Conservation (phyloP, 768 basidiomycete species). For the Suillus decipiens region DNA sequence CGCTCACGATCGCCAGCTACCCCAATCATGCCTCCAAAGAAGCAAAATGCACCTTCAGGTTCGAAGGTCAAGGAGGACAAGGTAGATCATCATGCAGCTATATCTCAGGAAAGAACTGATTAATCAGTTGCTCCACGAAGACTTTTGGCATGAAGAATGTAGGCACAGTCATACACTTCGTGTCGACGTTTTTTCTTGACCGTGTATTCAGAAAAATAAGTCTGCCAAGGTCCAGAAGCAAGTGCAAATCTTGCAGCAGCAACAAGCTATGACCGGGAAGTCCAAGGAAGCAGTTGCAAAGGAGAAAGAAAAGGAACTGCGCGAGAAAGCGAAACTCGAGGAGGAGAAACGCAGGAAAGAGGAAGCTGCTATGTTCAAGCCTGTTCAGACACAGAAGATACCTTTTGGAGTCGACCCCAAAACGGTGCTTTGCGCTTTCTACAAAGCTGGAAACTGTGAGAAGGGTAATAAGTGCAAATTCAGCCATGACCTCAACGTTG, state of each 20-base stretch:
- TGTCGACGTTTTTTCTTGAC: constrained; percentile 8
- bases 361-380: constrained; percentile 80
- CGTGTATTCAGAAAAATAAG: constrained; percentile 79
- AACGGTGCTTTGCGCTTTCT: constrained; percentile 89
- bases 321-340: constrained; percentile 73
- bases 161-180: constrained; percentile 28
- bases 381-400: constrained; percentile 80
- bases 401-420: constrained; percentile 97
- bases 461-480: constrained; percentile 98
- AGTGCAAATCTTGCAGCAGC: constrained; percentile 77
- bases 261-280: constrained; percentile 74
- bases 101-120: constrained; percentile 26
- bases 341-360: constrained; percentile 86
- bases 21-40: constrained; percentile 76
- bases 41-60: constrained; percentile 54
- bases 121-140: constrained; percentile 43
- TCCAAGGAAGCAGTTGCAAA: constrained; percentile 79
- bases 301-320: constrained; percentile 79
- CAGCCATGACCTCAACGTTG: constrained; percentile 89
- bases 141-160: constrained; percentile 92
- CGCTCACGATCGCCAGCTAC: neutral
- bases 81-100: constrained; percentile 42
- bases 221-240: constrained; percentile 90
- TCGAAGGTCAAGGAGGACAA: constrained; percentile 83
- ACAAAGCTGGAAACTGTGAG: constrained; percentile 90